Conservation (phyloP, 768 basidiomycete genomes). For the Gymnopilus dilepis region DNA sequence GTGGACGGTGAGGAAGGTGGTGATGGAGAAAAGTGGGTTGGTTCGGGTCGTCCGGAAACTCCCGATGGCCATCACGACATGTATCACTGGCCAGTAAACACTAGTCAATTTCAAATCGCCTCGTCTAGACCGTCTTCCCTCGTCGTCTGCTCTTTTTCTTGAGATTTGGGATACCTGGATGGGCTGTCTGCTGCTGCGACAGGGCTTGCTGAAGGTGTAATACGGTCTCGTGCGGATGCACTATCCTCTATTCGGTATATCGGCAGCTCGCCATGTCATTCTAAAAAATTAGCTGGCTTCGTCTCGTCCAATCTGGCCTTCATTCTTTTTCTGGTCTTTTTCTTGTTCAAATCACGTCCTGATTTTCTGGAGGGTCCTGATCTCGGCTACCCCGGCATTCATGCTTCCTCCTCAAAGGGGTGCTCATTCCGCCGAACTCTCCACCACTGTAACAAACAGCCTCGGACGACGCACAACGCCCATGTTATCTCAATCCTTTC, state of each 20-base stretch:
- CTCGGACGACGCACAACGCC: neutral
- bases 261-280: no score
- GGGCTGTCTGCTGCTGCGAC: no score
- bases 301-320: no score
- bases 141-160: neutral
- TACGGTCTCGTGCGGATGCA: no score
- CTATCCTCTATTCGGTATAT: no score
- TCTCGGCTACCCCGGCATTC: neutral
- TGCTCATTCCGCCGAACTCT: neutral
- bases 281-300: no score
- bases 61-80: constrained; percentile 26
- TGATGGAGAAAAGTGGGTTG: constrained; percentile 31
- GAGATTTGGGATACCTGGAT: no score
- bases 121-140: constrained; percentile 11
- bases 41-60: constrained; percentile 36
- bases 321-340: no score
- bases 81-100: constrained; percentile 16
- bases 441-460: neutral
- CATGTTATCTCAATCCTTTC: neutral
- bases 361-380: neutral
- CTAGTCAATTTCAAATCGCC: constrained; percentile 6
- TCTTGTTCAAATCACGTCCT: neutral
- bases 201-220: no score
- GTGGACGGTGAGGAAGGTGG: constrained; percentile 19
- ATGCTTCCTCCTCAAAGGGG: neutral